Percentiles rank a stretch among this genome's conserved stretches.
These are phyloP conservation scores for Primulina eburnea DNA, from an alignment of 257 asterid genomes.

Conservation along the genomic window DNA sequence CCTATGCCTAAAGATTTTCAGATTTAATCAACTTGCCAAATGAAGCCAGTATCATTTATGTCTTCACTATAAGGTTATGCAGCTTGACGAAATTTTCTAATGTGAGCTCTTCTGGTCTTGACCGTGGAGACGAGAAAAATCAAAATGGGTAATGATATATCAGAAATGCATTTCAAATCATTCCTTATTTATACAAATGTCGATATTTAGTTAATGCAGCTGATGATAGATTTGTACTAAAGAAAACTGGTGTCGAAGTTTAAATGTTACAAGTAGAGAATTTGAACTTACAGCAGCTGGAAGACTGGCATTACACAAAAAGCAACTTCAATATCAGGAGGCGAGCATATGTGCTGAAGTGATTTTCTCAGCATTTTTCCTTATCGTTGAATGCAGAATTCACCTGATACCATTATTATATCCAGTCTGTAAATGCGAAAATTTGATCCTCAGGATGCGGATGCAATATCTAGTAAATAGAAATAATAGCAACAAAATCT, in stretches of 20 bases:
- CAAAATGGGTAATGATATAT: background rate
- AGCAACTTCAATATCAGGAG: slow-evolving; percentile 82
- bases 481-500: background rate
- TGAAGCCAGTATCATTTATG: slow-evolving; percentile 23
- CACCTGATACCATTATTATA: slow-evolving; percentile 47
- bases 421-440: background rate
- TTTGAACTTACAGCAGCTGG: slow-evolving; percentile 59
- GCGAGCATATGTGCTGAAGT: slow-evolving; percentile 72
- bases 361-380: slow-evolving; percentile 91
- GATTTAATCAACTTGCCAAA: background rate
- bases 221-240: background rate
- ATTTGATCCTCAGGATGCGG: background rate
- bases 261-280: background rate
- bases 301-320: slow-evolving; percentile 53
- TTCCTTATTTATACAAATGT: background rate
- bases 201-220: background rate
- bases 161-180: background rate
- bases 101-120: slow-evolving; percentile 93
- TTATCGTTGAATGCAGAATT: slow-evolving; percentile 93
- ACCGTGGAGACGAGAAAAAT: slow-evolving; percentile 43
- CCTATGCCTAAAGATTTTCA: background rate
- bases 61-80: slow-evolving; percentile 56
- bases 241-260: background rate
- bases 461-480: background rate
- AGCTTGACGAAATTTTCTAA: slow-evolving; percentile 70